Base-by-base conservation (phyloP, 257 asterid genomes). In the Vinca minor region DNA sequence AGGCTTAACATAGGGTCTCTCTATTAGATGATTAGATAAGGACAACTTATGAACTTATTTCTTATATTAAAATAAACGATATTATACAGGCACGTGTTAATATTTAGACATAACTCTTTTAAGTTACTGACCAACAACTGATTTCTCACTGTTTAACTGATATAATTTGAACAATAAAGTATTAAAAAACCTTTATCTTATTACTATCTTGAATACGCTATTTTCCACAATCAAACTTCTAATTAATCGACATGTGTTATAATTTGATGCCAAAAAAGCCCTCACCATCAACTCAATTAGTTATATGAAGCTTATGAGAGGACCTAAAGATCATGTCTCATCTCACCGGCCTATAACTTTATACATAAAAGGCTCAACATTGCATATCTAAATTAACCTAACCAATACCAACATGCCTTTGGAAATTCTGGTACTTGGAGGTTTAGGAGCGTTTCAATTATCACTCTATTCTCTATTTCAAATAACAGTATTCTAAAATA, bases 401-500 rank as follows among this genome's bases (percentile, higher is more conserved):
- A 36, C 21, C 8, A 59, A 21, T 21, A 14, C 21, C 17, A 44
- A n/a, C 10, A n/a, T 59, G 32, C 36, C 17, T 18, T 45, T 29
- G 21, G 21, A 50, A 45, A 45, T 62, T 45, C 55, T 28, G 54
- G 54, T 28, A n/a, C 42, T 15, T 28, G 41, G 42, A 25, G 21
- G 38, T 3, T n/a, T 34, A 7, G 38, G 38, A 31, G n/a, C n/a
- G 54, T 12, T 45, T 62, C 28, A 52, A 45, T 2, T 14, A 8
- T 41, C 15, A 61, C 15, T 61, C 8, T n/a, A 23, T 0, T 23
- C 52, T 25, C 53, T 20, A 0, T 35, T 35, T 64, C 17, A 20
- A 18, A 28, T 56, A 23, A 64, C 59, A 48, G 68, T 64, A 31
- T 32, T 21, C 58, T 18, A 5, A 62, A 44, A 62, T 14, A 44